A percentile compares a stretch with the other conserved stretches of the same genome.
phyloP scores from a whole-genome alignment of 176 grass and related monocot genomes.

The barley (Hordeum vulgare) region MorexV3_pseudomolecules_assembly NC_058520.1:148014834-148015333 shows the following conservation, averaged over 20 bases:
- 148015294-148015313: background rate
- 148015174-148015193: conserved; percentile 3
- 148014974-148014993: background rate
- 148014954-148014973: background rate
- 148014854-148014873: too few relatives aligned
- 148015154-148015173: background rate
- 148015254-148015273: background rate
- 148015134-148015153: conserved; percentile 31
- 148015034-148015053: conserved; percentile 22
- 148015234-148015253: conserved; percentile 36
- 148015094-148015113: conserved; percentile 26
- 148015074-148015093: conserved; percentile 27
- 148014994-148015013: conserved; percentile 17
- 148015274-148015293: background rate
- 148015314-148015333: background rate
- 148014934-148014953: background rate
- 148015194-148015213: conserved; percentile 31
- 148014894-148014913: background rate
- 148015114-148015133: conserved; percentile 28
- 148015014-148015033: conserved; percentile 36
- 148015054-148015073: conserved; percentile 6
- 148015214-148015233: conserved; percentile 22
- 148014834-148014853: background rate
- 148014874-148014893: too few relatives aligned
- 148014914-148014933: background rate